Evolutionary conservation across 2,329 filamentous ascomycete genomes (phyloP).

Genomic region (Pseudogymnoascus sp.): DNA sequence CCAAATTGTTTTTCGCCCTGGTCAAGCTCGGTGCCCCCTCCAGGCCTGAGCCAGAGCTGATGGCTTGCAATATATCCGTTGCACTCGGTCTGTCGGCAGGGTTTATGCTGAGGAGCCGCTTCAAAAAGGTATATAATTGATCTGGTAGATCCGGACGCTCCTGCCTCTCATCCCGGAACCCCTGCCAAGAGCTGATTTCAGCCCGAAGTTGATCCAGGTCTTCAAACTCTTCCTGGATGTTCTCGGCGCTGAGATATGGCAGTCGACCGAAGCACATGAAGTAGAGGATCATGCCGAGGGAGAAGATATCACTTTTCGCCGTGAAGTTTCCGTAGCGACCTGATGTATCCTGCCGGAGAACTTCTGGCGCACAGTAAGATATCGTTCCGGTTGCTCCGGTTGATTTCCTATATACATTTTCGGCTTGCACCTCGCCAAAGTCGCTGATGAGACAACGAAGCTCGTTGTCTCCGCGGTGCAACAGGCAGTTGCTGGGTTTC

Average conservation of each 20-base stretch:
- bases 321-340: conserved; percentile 79
- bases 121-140: conserved; percentile 77
- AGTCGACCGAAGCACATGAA: conserved; percentile 93
- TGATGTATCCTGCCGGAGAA: conserved; percentile 59
- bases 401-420: conserved; percentile 72
- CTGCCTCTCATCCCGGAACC: conserved; percentile 70
- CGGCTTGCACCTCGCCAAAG: conserved; percentile 90
- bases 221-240: conserved; percentile 82
- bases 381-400: conserved; percentile 94
- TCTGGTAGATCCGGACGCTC: conserved; percentile 75
- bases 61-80: conserved; percentile 61
- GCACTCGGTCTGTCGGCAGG: conserved; percentile 73
- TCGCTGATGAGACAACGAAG: conserved; percentile 86
- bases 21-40: background rate
- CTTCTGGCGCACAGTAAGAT: conserved; percentile 94
- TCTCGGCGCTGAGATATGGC: conserved; percentile 77
- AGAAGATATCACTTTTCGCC: conserved; percentile 97
- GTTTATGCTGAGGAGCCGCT: conserved; percentile 68
- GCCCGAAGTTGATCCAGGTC: conserved; percentile 76
- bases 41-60: conserved; percentile 17
- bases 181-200: conserved; percentile 81
- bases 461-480: conserved; percentile 65
- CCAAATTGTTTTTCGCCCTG: background rate
- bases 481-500: conserved; percentile 89
- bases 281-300: conserved; percentile 94